These are phyloP conservation scores for Debaryomyces nepalensis DNA, from an alignment of 1,139 yeast genomes.

Conservation along the genomic window DNA sequence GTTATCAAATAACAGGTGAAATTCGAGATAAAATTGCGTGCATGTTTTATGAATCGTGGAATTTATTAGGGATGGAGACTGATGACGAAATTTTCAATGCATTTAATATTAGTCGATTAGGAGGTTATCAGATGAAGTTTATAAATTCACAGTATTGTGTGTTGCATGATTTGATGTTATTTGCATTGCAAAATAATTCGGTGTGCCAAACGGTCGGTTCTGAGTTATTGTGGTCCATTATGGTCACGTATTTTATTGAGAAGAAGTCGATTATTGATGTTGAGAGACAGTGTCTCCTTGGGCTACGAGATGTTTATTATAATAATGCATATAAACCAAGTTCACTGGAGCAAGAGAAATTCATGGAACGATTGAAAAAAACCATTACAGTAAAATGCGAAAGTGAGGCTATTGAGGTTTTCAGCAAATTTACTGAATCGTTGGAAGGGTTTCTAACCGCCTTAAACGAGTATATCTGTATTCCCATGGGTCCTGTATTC, in stretches of 20 bases:
- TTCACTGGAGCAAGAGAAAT: constrained; percentile 55
- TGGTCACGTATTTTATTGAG: constrained; percentile 69
- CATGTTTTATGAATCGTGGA: constrained; percentile 70
- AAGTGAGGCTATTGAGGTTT: constrained; percentile 64
- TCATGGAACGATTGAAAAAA: constrained; percentile 54
- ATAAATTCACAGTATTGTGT: constrained; percentile 63
- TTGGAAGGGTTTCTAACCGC: constrained; percentile 67
- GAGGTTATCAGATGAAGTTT: constrained; percentile 76
- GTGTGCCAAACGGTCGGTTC: constrained; percentile 69
- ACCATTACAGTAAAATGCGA: constrained; percentile 63
- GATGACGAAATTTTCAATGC: constrained; percentile 60
- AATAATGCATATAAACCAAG: constrained; percentile 61
- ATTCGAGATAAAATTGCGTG: constrained; percentile 64
- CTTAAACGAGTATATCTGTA: constrained; percentile 68
- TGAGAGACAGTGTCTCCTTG: constrained; percentile 64
- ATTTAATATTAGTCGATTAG: constrained; percentile 65
- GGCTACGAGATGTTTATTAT: constrained; percentile 68
- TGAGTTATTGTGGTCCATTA: constrained; percentile 70
- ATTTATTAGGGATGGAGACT: constrained; percentile 71
- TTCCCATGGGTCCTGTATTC: constrained; percentile 83
- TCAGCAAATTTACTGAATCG: constrained; percentile 58
- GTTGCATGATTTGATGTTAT: constrained; percentile 65
- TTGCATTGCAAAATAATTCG: constrained; percentile 70
- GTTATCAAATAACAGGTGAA: constrained; percentile 65
- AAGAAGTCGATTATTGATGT: constrained; percentile 64